Evolutionary conservation across 176 grass and related monocot species (phyloP).

Genomic region (Aegilops tauschii): DNA sequence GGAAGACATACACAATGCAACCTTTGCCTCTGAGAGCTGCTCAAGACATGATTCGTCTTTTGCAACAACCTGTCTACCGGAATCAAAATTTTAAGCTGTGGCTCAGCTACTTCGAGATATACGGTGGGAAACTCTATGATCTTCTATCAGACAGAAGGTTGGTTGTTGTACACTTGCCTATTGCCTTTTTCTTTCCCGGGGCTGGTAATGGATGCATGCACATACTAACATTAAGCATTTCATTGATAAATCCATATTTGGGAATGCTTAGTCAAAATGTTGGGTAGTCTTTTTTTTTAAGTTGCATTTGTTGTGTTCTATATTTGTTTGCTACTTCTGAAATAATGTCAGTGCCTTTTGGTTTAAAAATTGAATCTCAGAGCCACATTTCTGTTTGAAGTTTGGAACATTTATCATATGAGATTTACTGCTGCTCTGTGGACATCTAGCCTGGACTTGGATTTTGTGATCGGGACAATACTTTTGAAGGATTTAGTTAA

Average conservation of each 20-base stretch:
- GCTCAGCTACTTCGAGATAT: conserved; percentile 99
- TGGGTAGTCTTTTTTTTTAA: not conserved
- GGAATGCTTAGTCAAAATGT: conserved; percentile 11
- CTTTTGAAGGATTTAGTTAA: not conserved
- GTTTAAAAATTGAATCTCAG: not conserved
- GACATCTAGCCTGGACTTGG: not conserved
- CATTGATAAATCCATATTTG: not conserved
- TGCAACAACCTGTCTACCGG: conserved; percentile 69
- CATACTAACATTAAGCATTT: not conserved
- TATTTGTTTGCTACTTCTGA: not conserved
- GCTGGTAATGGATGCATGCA: not conserved
- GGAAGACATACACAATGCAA: conserved; percentile 99
- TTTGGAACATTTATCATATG: not conserved
- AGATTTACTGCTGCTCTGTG: not conserved
- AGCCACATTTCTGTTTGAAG: conserved; percentile 3
- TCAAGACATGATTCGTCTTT: conserved; percentile 78
- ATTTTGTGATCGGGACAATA: not conserved
- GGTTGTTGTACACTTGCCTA: not conserved
- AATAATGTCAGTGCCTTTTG: not conserved
- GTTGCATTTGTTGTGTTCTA: not conserved
- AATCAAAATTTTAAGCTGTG: conserved; percentile 99
- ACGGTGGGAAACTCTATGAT: conserved; percentile 97
- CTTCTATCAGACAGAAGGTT: conserved; percentile 97
- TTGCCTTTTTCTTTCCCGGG: not conserved
- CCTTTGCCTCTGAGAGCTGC: conserved; percentile 88